A percentile compares a stretch with the other conserved stretches of the same genome.
Conservation (phyloP, 306 rosid genomes). For the Quercus mongolica region DNA sequence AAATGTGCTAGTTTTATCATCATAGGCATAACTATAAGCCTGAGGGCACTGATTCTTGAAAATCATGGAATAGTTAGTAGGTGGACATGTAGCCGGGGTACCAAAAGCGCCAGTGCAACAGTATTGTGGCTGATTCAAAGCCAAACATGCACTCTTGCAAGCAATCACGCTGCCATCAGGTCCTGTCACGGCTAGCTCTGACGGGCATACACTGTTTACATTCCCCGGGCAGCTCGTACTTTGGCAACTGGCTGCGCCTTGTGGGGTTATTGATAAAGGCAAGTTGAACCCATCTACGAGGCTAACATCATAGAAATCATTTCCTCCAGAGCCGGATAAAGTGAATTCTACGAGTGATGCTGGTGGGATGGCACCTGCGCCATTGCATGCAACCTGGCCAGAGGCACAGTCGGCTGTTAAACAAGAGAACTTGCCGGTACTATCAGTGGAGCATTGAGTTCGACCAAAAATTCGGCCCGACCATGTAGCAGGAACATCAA, state of each 20-base stretch:
- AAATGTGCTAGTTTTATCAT: background rate
- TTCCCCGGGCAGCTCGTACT: conserved; percentile 24
- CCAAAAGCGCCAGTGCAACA: too few relatives aligned
- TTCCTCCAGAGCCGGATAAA: conserved; percentile 28
- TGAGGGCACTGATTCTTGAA: too few relatives aligned
- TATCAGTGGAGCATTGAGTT: too few relatives aligned
- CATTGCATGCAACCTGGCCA: conserved; percentile 53
- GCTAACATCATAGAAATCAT: conserved; percentile 60
- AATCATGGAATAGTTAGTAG: too few relatives aligned
- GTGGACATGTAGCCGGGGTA: too few relatives aligned
- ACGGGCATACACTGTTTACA: conserved; percentile 32
- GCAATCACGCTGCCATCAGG: too few relatives aligned
- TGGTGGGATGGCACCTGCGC: conserved; percentile 48
- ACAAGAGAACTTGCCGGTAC: conserved; percentile 30
- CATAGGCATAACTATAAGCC: too few relatives aligned
- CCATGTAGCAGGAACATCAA: too few relatives aligned
- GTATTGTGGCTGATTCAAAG: too few relatives aligned
- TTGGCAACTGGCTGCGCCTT: conserved; percentile 37
- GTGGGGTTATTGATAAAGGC: conserved; percentile 19
- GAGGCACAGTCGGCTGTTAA: conserved; percentile 55
- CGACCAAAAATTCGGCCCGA: too few relatives aligned
- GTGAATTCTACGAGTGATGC: conserved; percentile 44
- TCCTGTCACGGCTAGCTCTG: background rate
- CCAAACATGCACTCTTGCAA: too few relatives aligned
- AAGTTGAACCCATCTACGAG: conserved; percentile 39